These are phyloP conservation scores for Anthracocystis setariae DNA, from an alignment of 1,284 basidiomycete genomes.

Conservation along the genomic window DNA sequence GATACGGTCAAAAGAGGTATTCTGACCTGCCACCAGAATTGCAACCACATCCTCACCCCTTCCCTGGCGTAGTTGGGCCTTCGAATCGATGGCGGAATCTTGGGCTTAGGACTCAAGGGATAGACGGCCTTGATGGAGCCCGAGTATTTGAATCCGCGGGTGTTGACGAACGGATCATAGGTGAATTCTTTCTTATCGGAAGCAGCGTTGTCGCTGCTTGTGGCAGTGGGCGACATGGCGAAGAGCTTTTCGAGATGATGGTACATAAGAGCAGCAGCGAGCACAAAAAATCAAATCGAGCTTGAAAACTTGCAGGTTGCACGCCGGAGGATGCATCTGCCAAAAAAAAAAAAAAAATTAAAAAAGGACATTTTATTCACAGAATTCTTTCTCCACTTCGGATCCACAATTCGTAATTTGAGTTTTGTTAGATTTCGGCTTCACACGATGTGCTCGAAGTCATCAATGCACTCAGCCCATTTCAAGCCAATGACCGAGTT, in stretches of 20 bases:
- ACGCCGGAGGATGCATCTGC: too few relatives aligned
- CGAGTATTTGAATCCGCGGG: constrained; percentile 59
- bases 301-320: too few relatives aligned
- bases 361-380: too few relatives aligned
- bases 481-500: too few relatives aligned
- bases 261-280: constrained; percentile 5
- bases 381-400: too few relatives aligned
- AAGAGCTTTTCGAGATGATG: background rate
- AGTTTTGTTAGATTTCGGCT: too few relatives aligned
- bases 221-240: constrained; percentile 34
- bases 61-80: constrained; percentile 66
- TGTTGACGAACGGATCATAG: constrained; percentile 58
- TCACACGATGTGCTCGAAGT: too few relatives aligned
- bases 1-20: constrained; percentile 43
- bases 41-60: constrained; percentile 57
- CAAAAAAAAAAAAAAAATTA: constrained; percentile 8
- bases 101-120: constrained; percentile 61
- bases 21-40: constrained; percentile 57
- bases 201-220: constrained; percentile 8
- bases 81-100: constrained; percentile 61
- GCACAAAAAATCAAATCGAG: background rate
- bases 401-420: too few relatives aligned
- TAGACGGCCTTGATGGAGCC: constrained; percentile 60
- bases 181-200: constrained; percentile 17
- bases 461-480: too few relatives aligned